Percentiles rank a stretch among this genome's conserved stretches.
phyloP scores from a whole-genome alignment of 2,329 filamentous ascomycete genomes.

The Hymenoscyphus fraxineus region DNA sequence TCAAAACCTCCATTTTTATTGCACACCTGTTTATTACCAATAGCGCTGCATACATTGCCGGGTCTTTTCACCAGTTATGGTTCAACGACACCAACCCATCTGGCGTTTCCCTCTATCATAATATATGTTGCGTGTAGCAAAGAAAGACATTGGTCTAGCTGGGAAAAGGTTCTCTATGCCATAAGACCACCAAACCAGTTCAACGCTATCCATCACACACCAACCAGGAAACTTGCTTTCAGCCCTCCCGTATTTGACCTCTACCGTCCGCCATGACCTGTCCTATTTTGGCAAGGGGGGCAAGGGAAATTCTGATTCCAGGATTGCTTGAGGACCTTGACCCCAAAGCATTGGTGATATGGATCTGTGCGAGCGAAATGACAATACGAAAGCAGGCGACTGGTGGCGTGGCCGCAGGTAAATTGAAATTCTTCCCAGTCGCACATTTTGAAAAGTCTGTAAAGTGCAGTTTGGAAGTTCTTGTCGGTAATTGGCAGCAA shows the following conservation, averaged over 20 bases:
- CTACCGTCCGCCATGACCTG: neutral
- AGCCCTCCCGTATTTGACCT: neutral
- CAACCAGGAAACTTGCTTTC: neutral
- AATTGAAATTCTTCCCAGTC: constrained; percentile 69
- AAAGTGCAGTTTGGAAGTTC: neutral
- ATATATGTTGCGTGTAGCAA: neutral
- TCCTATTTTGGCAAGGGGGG: constrained; percentile 40
- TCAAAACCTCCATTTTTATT: neutral
- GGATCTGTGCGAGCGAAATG: constrained; percentile 72
- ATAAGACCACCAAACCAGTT: neutral
- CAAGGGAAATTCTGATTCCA: constrained; percentile 55
- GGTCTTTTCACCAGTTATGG: neutral
- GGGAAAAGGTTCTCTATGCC: neutral
- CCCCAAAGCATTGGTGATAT: constrained; percentile 63
- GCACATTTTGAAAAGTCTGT: constrained; percentile 49
- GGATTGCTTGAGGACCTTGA: constrained; percentile 61
- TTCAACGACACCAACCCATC: neutral
- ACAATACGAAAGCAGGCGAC: constrained; percentile 64
- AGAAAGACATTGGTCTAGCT: neutral
- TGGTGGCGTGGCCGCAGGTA: constrained; percentile 56
- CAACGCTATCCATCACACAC: neutral
- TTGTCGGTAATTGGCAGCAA: neutral
- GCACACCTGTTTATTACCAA: constrained; percentile 1
- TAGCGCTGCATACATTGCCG: neutral
- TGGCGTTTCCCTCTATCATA: neutral